Percentiles rank a stretch among this genome's conserved stretches.
Evolutionary conservation across 2,329 filamentous ascomycete species (phyloP).

Genomic region (Cercospora zeina): DNA sequence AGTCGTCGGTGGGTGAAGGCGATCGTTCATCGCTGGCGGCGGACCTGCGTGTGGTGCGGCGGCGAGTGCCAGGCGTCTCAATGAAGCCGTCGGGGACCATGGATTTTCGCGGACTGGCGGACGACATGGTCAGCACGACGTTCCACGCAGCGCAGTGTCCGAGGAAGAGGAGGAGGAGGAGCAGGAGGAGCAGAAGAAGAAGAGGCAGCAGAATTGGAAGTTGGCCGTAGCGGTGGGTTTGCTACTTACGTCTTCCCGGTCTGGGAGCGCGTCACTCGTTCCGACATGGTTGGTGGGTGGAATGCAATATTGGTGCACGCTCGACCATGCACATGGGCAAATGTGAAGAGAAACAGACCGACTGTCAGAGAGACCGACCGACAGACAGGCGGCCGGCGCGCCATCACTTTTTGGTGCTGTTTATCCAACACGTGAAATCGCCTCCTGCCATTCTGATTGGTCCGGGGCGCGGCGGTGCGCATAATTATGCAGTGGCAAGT

Average conservation of each 20-base stretch:
- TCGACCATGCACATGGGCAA: neutral
- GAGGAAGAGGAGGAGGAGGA: too few species aligned
- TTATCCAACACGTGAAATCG: neutral
- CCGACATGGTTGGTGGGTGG: constrained; percentile 24
- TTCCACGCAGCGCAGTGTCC: too few species aligned
- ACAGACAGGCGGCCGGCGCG: neutral
- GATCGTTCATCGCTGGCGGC: constrained; percentile 41
- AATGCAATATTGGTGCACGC: neutral
- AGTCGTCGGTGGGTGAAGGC: constrained; percentile 37
- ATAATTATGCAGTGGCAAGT: neutral
- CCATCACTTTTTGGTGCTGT: neutral
- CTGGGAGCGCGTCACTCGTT: constrained; percentile 48
- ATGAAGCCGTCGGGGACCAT: constrained; percentile 49
- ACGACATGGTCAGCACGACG: constrained; percentile 10
- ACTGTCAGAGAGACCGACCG: too few species aligned
- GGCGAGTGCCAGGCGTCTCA: constrained; percentile 51
- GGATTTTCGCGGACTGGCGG: constrained; percentile 37
- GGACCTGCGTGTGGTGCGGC: constrained; percentile 46
- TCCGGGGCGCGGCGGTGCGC: neutral
- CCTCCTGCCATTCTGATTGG: neutral
- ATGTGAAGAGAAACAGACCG: neutral
- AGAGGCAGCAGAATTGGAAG: neutral
- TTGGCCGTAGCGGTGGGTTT: neutral
- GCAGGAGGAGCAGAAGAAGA: neutral
- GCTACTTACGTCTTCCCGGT: constrained; percentile 50